phyloP scores from a whole-genome alignment of 345 rosid genomes.

The Cochlearia excelsa region DNA sequence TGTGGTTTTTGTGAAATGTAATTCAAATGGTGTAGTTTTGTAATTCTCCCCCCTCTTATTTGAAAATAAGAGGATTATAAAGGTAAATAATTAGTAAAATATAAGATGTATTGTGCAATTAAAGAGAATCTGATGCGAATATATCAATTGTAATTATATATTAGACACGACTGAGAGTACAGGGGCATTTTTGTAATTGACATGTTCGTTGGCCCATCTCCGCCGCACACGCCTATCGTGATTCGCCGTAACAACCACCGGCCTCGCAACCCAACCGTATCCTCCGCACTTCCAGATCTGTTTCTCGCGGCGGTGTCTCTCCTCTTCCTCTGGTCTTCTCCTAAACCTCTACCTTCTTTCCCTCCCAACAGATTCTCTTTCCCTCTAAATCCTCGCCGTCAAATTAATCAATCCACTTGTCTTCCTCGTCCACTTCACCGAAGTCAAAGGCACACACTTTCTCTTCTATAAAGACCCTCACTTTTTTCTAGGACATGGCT shows the following conservation, averaged over 20 bases:
- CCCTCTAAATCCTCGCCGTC: conserved; percentile 45
- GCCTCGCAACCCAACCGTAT: conserved; percentile 22
- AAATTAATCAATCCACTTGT: too few species aligned
- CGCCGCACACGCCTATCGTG: conserved; percentile 27
- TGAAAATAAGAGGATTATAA: not conserved
- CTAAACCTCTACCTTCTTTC: conserved; percentile 33
- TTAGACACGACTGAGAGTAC: conserved; percentile 26
- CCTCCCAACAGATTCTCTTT: conserved; percentile 40
- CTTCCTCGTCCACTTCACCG: too few species aligned
- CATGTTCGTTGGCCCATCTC: conserved; percentile 38
- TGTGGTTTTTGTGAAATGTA: too few species aligned
- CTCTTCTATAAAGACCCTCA: conserved; percentile 10
- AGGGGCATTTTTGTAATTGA: conserved; percentile 28
- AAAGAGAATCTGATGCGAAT: conserved; percentile 24
- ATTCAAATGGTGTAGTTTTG: too few species aligned
- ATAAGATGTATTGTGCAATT: conserved; percentile 2
- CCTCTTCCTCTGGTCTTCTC: conserved; percentile 41
- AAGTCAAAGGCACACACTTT: too few species aligned
- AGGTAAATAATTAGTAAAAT: conserved; percentile 8
- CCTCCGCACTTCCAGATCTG: conserved; percentile 42
- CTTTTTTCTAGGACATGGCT: conserved; percentile 30
- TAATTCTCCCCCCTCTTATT: too few species aligned
- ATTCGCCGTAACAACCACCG: conserved; percentile 33
- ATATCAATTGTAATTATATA: too few species aligned
- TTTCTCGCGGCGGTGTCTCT: conserved; percentile 44